A percentile compares a stretch with the other conserved stretches of the same genome.
phyloP scores from a whole-genome alignment of 176 grass and related monocot genomes.

The Tillandsia leiboldiana region DNA sequence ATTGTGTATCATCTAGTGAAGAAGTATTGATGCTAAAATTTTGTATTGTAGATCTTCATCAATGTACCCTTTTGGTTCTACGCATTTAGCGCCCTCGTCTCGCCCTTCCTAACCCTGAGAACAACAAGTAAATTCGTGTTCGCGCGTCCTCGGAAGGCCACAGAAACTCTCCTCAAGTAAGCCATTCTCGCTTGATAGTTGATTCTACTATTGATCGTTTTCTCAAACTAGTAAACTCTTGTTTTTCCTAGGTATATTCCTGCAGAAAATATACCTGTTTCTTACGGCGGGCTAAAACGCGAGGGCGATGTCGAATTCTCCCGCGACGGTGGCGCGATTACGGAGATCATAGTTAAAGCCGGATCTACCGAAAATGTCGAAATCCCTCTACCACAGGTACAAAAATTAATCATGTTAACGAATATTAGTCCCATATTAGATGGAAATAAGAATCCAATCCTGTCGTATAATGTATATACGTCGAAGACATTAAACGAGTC shows the following conservation, averaged over 20 bases:
- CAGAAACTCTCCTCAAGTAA: conserved; percentile 23
- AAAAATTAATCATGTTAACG: conserved; percentile 8
- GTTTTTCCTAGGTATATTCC: neutral
- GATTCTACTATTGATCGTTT: neutral
- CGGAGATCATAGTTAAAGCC: neutral
- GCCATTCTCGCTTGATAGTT: neutral
- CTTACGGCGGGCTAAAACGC: neutral
- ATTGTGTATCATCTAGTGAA: neutral
- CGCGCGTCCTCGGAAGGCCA: conserved; percentile 1
- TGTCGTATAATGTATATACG: too few relatives aligned
- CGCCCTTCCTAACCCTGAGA: conserved; percentile 18
- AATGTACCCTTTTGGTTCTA: conserved; percentile 23
- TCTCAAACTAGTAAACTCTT: neutral
- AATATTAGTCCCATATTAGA: neutral
- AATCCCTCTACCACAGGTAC: conserved; percentile 10
- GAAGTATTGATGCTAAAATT: neutral
- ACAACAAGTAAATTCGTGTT: conserved; percentile 24
- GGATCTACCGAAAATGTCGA: neutral
- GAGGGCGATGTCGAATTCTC: neutral
- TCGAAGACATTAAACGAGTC: too few relatives aligned
- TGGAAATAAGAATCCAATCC: too few relatives aligned
- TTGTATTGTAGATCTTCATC: conserved; percentile 16
- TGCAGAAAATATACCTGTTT: neutral
- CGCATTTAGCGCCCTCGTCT: conserved; percentile 10
- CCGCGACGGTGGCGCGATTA: neutral